Conservation (phyloP, 106 monocot genomes). For the Amphibolis antarctica region DNA sequence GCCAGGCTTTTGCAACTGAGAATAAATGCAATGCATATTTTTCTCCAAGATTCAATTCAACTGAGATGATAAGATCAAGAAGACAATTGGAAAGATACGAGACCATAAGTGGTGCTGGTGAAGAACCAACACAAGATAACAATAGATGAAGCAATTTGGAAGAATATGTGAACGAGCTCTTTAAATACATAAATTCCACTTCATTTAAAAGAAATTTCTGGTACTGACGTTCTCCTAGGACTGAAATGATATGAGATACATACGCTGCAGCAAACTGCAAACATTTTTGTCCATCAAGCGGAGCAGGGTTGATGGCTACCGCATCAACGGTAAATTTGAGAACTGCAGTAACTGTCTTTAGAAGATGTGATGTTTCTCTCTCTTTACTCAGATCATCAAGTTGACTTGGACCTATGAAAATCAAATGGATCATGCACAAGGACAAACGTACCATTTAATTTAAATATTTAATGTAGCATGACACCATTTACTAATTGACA, state of each 20-base stretch:
- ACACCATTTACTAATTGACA: not conserved
- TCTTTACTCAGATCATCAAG: constrained; percentile 10
- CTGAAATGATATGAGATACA: constrained; percentile 22
- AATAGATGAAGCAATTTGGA: constrained; percentile 68
- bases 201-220: constrained; percentile 17
- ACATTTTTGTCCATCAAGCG: constrained; percentile 25
- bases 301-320: constrained; percentile 19
- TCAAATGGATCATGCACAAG: not conserved
- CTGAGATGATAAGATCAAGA: constrained; percentile 44
- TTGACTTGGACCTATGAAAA: not conserved
- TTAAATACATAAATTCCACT: constrained; percentile 23
- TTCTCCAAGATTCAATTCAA: constrained; percentile 40
- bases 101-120: constrained; percentile 26
- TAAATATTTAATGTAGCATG: too few species aligned
- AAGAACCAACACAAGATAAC: constrained; percentile 29
- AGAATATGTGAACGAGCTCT: constrained; percentile 61
- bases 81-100: constrained; percentile 60
- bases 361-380: constrained; percentile 25
- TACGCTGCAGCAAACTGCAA: constrained; percentile 47
- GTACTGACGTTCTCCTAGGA: constrained; percentile 16
- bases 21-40: constrained; percentile 31
- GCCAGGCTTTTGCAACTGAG: constrained; percentile 53
- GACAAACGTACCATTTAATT: not conserved
- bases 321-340: constrained; percentile 61
- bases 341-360: constrained; percentile 34